Evolutionary conservation across 345 rosid genomes (phyloP).

Genomic region (Brassica nigra): DNA sequence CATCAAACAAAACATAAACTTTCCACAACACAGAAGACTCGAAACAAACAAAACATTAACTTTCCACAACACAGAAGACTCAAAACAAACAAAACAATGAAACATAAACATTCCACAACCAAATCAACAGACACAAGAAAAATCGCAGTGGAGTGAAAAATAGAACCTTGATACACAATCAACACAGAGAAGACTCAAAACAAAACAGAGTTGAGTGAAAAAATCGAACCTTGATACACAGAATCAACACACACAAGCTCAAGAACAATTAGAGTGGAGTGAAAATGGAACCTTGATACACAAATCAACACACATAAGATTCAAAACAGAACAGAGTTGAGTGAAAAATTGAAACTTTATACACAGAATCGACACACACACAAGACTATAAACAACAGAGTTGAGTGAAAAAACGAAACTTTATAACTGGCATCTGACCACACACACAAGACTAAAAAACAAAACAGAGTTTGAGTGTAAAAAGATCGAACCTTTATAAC

Average conservation of each 20-base stretch:
- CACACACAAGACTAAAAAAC: neutral
- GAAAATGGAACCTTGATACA: too few species aligned
- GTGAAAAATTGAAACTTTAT: neutral
- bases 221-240: too few species aligned
- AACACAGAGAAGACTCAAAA: too few species aligned
- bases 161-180: neutral
- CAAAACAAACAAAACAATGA: too few species aligned
- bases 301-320: too few species aligned
- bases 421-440: constrained; percentile 50
- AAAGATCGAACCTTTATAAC: constrained; percentile 46
- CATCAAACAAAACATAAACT: constrained; percentile 7
- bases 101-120: neutral
- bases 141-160: neutral
- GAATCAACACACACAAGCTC: neutral
- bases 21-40: neutral
- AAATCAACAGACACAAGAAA: too few species aligned
- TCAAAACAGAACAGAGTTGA: neutral
- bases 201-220: too few species aligned
- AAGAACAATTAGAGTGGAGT: too few species aligned
- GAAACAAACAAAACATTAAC: neutral
- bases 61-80: too few species aligned
- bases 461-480: neutral
- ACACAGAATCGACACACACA: neutral
- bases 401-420: neutral
- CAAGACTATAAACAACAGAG: neutral